Conservation (phyloP, 495 filamentous ascomycete species). For the Tuber magnatum region DNA sequence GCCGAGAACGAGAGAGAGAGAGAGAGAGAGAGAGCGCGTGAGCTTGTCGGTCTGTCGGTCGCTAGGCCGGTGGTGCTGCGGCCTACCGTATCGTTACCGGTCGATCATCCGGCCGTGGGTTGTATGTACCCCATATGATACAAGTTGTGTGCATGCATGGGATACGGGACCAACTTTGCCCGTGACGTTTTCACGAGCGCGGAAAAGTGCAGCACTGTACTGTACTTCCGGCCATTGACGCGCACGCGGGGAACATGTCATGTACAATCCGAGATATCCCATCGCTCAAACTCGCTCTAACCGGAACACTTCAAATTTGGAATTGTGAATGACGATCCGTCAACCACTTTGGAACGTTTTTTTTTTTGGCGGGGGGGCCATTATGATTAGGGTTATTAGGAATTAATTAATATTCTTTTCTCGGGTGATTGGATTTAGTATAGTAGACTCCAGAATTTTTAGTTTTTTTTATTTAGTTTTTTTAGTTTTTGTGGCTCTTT, state of each 20-base stretch:
- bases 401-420: slow-evolving; percentile 1
- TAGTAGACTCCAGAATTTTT: not conserved
- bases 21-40: not conserved
- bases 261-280: not conserved
- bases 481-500: not conserved
- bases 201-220: too few relatives aligned
- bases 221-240: not conserved
- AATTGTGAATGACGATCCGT: not conserved
- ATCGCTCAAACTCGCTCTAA: not conserved
- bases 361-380: not conserved
- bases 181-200: not conserved
- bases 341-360: not conserved
- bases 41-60: not conserved
- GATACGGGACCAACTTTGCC: not conserved
- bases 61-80: not conserved
- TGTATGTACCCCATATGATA: not conserved
- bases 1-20: not conserved
- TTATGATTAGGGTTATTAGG: not conserved
- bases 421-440: not conserved
- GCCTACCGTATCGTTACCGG: slow-evolving; percentile 2
- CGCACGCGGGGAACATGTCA: not conserved
- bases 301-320: not conserved
- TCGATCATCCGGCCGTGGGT: not conserved
- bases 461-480: not conserved
- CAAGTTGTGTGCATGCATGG: not conserved